These are phyloP conservation scores for Allium fistulosum DNA, from an alignment of 106 monocot genomes.

Conservation along the genomic window DNA sequence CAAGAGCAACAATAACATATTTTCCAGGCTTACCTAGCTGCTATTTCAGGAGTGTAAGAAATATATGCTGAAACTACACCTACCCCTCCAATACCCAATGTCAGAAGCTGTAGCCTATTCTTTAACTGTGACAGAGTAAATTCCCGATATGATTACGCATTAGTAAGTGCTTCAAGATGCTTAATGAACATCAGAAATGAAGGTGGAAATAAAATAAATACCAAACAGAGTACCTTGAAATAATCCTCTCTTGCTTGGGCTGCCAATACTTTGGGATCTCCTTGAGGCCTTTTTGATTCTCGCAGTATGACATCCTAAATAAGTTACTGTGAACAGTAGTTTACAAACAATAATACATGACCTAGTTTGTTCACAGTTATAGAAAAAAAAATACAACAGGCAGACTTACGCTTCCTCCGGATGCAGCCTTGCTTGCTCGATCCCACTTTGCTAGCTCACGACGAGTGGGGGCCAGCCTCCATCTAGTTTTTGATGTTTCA, in stretches of 20 bases:
- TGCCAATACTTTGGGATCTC: slow-evolving; percentile 68
- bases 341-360: not conserved
- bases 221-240: slow-evolving; percentile 38
- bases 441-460: slow-evolving; percentile 88
- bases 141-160: too few relatives aligned
- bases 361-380: not conserved
- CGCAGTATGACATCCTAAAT: slow-evolving; percentile 75
- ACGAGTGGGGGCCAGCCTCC: slow-evolving; percentile 79
- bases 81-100: slow-evolving; percentile 73
- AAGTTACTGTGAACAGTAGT: not conserved
- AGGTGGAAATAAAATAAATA: not conserved
- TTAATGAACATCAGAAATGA: too few relatives aligned
- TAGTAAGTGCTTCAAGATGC: too few relatives aligned
- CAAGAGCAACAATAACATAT: not conserved
- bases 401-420: slow-evolving; percentile 75
- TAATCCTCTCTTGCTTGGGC: slow-evolving; percentile 58
- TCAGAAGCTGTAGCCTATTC: slow-evolving; percentile 51
- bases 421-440: slow-evolving; percentile 64
- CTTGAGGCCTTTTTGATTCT: slow-evolving; percentile 50
- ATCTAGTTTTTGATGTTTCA: slow-evolving; percentile 44
- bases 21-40: slow-evolving; percentile 54
- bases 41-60: slow-evolving; percentile 78
- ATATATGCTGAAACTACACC: slow-evolving; percentile 86
- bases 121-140: slow-evolving; percentile 58
- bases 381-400: not conserved